Conservation (phyloP, 2,329 filamentous ascomycete genomes). For the Zymoseptoria brevis region DNA sequence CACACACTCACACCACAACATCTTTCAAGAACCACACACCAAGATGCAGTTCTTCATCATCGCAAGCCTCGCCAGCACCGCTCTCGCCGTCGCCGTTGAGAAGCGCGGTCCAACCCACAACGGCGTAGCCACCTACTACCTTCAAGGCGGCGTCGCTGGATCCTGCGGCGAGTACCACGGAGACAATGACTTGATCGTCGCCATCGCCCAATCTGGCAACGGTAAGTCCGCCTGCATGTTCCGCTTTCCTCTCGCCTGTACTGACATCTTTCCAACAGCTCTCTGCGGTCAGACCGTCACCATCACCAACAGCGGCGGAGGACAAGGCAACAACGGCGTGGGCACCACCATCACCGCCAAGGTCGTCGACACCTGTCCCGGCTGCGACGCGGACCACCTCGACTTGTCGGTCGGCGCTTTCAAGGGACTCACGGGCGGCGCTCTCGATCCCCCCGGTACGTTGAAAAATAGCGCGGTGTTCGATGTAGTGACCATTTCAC, state of each 20-base stretch:
- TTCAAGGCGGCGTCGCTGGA: slow-evolving; percentile 4
- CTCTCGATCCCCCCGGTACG: slow-evolving; percentile 3
- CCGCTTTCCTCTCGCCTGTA: no score
- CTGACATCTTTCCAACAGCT: neutral
- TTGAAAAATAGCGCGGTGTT: neutral
- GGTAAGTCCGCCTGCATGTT: neutral
- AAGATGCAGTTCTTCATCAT: neutral
- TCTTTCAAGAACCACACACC: neutral
- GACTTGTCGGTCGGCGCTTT: slow-evolving; percentile 6
- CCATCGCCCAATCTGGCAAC: slow-evolving; percentile 7
- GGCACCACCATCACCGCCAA: slow-evolving; percentile 6
- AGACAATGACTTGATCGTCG: slow-evolving; percentile 6
- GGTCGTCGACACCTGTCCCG: slow-evolving; percentile 7
- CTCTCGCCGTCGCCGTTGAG: neutral
- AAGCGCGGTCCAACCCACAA: neutral
- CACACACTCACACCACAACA: neutral
- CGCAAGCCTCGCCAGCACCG: neutral
- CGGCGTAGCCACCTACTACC: slow-evolving; percentile 5
- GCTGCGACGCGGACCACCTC: slow-evolving; percentile 5
- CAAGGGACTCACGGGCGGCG: slow-evolving; percentile 4
- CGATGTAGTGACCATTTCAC: neutral
- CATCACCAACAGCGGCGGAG: slow-evolving; percentile 6
- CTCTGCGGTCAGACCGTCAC: slow-evolving; percentile 9
- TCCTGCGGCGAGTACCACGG: slow-evolving; percentile 4
- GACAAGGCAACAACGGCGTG: neutral